A percentile compares a stretch with the other conserved stretches of the same genome.
Evolutionary conservation across 257 asterid genomes (phyloP).

Genomic region (Jaltomata sinuosa): DNA sequence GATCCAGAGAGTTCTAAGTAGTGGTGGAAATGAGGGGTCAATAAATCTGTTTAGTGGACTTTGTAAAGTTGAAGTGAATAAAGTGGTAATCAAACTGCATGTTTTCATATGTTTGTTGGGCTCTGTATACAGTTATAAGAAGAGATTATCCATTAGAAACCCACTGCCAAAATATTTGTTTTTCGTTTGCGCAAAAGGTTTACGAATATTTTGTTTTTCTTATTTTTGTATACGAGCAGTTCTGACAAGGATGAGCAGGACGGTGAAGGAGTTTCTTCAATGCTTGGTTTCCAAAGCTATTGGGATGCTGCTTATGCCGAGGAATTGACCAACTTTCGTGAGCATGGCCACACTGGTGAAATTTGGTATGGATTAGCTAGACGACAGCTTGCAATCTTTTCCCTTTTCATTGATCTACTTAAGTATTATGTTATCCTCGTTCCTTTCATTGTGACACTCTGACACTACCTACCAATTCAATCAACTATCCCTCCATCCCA

Average conservation of each 20-base stretch:
- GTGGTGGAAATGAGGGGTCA: background rate
- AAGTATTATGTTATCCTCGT: background rate
- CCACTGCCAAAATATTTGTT: background rate
- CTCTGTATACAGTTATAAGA: background rate
- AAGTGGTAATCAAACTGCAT: background rate
- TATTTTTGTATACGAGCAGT: conserved; percentile 21
- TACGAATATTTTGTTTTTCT: background rate
- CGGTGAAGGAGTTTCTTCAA: conserved; percentile 59
- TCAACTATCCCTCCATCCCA: background rate
- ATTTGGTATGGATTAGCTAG: conserved; percentile 52
- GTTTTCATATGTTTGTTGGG: background rate
- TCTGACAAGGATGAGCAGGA: conserved; percentile 97
- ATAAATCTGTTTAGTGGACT: background rate
- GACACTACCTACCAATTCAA: background rate
- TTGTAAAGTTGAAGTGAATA: background rate
- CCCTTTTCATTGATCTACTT: background rate
- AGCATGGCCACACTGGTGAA: conserved; percentile 95
- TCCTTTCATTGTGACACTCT: background rate
- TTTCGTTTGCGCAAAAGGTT: background rate
- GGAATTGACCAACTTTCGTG: conserved; percentile 77
- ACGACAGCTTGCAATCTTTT: background rate
- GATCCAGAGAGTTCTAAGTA: background rate
- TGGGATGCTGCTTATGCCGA: conserved; percentile 95
- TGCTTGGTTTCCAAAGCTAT: conserved; percentile 93
- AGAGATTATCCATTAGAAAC: background rate